Percentiles rank a stretch among this genome's conserved stretches.
phyloP scores from a whole-genome alignment of 164 flowering plant genomes.

The Amborella trichopoda region DNA sequence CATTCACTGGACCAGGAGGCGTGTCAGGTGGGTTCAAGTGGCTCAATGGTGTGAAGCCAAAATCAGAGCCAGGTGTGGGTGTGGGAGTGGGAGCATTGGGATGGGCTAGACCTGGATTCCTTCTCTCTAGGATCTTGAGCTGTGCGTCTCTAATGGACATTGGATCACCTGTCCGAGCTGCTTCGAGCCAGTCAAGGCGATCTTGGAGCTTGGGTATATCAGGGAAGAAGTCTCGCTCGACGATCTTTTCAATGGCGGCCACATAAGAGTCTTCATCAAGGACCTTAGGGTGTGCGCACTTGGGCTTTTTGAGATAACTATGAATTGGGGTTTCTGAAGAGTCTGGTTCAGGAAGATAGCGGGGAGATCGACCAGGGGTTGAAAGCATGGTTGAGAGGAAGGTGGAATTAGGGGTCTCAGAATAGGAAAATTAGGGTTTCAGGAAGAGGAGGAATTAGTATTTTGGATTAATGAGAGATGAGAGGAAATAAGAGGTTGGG shows the following conservation, averaged over 20 bases:
- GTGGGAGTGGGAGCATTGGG: too few relatives aligned
- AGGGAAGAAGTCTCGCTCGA: slow-evolving; percentile 92
- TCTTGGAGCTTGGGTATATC: slow-evolving; percentile 84
- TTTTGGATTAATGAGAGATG: too few relatives aligned
- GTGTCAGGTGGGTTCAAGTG: too few relatives aligned
- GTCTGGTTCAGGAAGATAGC: slow-evolving; percentile 48
- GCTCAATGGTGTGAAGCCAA: too few relatives aligned
- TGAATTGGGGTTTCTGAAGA: slow-evolving; percentile 7
- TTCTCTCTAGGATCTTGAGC: slow-evolving; percentile 85
- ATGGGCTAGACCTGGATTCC: too few relatives aligned
- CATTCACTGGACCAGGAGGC: slow-evolving; percentile 20
- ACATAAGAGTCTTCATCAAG: slow-evolving; percentile 87
- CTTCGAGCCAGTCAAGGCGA: slow-evolving; percentile 86
- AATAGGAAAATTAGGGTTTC: too few relatives aligned
- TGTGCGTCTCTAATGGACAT: slow-evolving; percentile 79
- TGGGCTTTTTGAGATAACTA: not conserved
- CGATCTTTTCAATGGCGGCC: slow-evolving; percentile 71
- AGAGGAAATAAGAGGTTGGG: too few relatives aligned
- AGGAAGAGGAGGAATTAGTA: too few relatives aligned
- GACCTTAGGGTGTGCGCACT: slow-evolving; percentile 15
- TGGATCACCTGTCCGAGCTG: slow-evolving; percentile 60
- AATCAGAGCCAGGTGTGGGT: too few relatives aligned
- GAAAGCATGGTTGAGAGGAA: slow-evolving; percentile 79
- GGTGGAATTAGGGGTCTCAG: too few relatives aligned
- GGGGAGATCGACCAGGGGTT: slow-evolving; percentile 92